Evolutionary conservation across 495 filamentous ascomycete species (phyloP).

Genomic region (Penicillium ochrochloron): DNA sequence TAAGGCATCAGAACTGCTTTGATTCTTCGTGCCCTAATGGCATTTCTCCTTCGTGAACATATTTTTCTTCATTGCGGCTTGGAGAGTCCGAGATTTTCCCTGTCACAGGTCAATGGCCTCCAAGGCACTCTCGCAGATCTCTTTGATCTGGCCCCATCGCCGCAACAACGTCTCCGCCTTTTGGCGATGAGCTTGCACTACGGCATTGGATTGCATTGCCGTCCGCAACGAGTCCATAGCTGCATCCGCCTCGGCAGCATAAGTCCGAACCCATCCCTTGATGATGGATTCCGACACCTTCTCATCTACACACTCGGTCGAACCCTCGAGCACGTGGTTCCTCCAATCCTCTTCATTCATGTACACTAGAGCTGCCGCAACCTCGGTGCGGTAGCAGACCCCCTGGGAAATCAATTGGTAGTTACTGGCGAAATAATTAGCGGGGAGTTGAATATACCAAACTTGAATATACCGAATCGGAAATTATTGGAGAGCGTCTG

Average conservation of each 20-base stretch:
- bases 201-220: conserved; percentile 32
- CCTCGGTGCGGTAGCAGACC: conserved; percentile 73
- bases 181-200: conserved; percentile 25
- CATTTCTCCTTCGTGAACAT: conserved; percentile 3
- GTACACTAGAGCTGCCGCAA: conserved; percentile 62
- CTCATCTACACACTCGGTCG: conserved; percentile 38
- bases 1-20: conserved; percentile 2
- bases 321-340: conserved; percentile 49
- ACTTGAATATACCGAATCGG: conserved; percentile 10
- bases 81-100: not conserved
- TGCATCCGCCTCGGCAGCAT: conserved; percentile 42
- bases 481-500: not conserved
- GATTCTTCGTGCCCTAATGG: not conserved
- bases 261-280: conserved; percentile 44
- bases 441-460: conserved; percentile 12
- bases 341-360: conserved; percentile 52
- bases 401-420: conserved; percentile 65
- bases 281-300: conserved; percentile 42
- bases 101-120: conserved; percentile 28
- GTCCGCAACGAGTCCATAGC: conserved; percentile 39
- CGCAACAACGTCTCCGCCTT: conserved; percentile 46
- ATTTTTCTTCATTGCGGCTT: not conserved
- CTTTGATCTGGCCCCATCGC: conserved; percentile 58
- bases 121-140: conserved; percentile 41
- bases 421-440: conserved; percentile 43